Percentiles rank a stretch among this genome's conserved stretches.
phyloP scores from a whole-genome alignment of 805 yeast species.

The Kluyveromyces aestuarii region DNA sequence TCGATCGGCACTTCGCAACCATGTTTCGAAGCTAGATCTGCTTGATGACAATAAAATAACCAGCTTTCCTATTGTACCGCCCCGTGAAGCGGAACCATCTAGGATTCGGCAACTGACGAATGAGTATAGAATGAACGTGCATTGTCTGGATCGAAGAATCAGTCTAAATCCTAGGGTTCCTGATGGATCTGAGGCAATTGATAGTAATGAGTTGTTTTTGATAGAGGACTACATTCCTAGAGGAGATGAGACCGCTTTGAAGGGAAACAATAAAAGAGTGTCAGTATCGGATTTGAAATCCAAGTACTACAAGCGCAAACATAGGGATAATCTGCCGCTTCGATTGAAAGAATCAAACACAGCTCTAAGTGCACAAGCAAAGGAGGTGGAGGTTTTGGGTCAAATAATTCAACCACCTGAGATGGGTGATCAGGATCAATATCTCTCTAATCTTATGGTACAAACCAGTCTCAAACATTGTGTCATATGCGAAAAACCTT shows the following conservation, averaged over 20 bases:
- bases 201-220: constrained; percentile 7
- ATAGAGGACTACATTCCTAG: constrained; percentile 24
- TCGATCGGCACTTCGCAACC: constrained; percentile 17
- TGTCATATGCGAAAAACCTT: constrained; percentile 60
- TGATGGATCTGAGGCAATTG: background rate
- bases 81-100: constrained; percentile 5
- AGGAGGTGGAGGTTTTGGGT: constrained; percentile 8
- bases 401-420: constrained; percentile 10
- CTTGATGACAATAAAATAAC: constrained; percentile 23
- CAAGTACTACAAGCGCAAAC: constrained; percentile 13
- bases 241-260: constrained; percentile 4
- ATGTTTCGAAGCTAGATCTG: constrained; percentile 24
- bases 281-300: constrained; percentile 22
- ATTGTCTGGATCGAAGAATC: constrained; percentile 6
- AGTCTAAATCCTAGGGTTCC: constrained; percentile 5
- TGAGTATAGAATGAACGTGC: constrained; percentile 7
- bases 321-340: constrained; percentile 16
- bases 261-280: constrained; percentile 13
- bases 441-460: constrained; percentile 12
- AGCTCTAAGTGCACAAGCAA: background rate
- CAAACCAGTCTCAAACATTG: constrained; percentile 33
- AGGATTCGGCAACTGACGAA: constrained; percentile 2
- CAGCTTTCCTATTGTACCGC: constrained; percentile 25
- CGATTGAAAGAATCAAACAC: constrained; percentile 9
- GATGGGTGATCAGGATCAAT: constrained; percentile 13